These are phyloP conservation scores for Thelonectria olida DNA, from an alignment of 2,329 filamentous ascomycete species.

Conservation along the genomic window DNA sequence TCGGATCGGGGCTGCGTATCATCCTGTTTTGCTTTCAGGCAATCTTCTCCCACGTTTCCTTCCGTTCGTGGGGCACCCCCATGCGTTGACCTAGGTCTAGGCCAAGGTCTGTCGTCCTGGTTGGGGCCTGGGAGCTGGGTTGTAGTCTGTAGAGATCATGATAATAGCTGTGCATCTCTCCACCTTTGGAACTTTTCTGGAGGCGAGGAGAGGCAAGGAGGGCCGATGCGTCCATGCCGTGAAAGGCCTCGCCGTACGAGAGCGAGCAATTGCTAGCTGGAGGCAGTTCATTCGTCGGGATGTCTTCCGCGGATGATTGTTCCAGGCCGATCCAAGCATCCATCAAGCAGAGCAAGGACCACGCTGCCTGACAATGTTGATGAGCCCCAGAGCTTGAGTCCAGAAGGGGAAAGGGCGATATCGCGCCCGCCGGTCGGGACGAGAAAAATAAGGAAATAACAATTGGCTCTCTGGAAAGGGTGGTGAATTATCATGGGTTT, in stretches of 20 bases:
- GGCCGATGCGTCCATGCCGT: background rate
- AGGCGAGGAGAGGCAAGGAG: too few species aligned
- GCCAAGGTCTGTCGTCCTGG: slow-evolving; percentile 1
- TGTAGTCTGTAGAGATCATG: slow-evolving; percentile 18
- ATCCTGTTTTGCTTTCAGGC: slow-evolving; percentile 11
- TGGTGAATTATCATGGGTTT: background rate
- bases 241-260: slow-evolving; percentile 8
- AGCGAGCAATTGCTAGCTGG: slow-evolving; percentile 2
- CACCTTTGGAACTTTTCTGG: slow-evolving; percentile 7
- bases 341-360: background rate
- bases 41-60: background rate
- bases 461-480: background rate
- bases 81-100: background rate
- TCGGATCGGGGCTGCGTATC: slow-evolving; percentile 32
- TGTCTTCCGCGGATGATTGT: slow-evolving; percentile 5
- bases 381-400: background rate
- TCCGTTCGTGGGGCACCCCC: background rate
- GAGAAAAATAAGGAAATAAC: background rate
- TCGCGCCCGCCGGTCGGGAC: slow-evolving; percentile 4
- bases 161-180: slow-evolving; percentile 12
- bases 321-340: slow-evolving; percentile 12
- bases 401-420: background rate
- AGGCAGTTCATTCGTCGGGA: slow-evolving; percentile 3
- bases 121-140: background rate
- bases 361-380: background rate